These are phyloP conservation scores for Escovopsis sp. DNA, from an alignment of 2,329 filamentous ascomycete species.

Conservation along the genomic window DNA sequence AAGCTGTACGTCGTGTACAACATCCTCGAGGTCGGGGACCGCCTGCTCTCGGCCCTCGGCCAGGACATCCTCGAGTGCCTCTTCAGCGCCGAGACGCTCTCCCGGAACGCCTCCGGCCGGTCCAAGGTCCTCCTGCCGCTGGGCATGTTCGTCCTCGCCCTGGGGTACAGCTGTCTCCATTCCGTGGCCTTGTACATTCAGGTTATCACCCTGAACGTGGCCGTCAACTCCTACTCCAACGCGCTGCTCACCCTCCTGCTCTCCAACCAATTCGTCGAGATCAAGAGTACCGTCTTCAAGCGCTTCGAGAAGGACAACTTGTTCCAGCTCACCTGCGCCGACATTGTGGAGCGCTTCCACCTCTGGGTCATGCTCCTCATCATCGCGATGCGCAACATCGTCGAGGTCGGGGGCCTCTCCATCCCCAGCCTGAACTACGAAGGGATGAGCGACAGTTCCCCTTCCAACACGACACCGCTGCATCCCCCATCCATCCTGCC, in stretches of 20 bases:
- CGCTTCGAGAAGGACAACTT: slow-evolving; percentile 96
- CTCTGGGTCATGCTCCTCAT: slow-evolving; percentile 96
- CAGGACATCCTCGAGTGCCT: slow-evolving; percentile 95
- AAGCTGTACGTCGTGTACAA: slow-evolving; percentile 99
- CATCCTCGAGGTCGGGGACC: slow-evolving; percentile 82
- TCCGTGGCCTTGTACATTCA: slow-evolving; percentile 88
- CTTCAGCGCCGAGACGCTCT: slow-evolving; percentile 84
- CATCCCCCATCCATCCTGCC: slow-evolving; percentile 66
- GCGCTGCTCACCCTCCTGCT: slow-evolving; percentile 81
- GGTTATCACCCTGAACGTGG: slow-evolving; percentile 93
- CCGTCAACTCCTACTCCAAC: slow-evolving; percentile 97
- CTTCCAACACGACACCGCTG: slow-evolving; percentile 39
- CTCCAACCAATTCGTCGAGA: slow-evolving; percentile 97
- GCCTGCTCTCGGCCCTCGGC: slow-evolving; percentile 76
- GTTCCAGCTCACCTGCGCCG: slow-evolving; percentile 91
- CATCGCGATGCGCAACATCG: slow-evolving; percentile 89
- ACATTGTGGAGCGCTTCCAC: slow-evolving; percentile 93
- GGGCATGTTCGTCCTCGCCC: slow-evolving; percentile 77
- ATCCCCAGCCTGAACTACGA: slow-evolving; percentile 38
- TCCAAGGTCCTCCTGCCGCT: slow-evolving; percentile 83
- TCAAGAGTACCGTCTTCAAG: slow-evolving; percentile 97
- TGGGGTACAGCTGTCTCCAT: slow-evolving; percentile 80
- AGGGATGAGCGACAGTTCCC: slow-evolving; percentile 31
- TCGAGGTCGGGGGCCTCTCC: slow-evolving; percentile 81
- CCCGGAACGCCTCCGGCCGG: slow-evolving; percentile 72